These are phyloP conservation scores for Fomes fomentarius DNA, from an alignment of 1,284 basidiomycete species.

Conservation along the genomic window DNA sequence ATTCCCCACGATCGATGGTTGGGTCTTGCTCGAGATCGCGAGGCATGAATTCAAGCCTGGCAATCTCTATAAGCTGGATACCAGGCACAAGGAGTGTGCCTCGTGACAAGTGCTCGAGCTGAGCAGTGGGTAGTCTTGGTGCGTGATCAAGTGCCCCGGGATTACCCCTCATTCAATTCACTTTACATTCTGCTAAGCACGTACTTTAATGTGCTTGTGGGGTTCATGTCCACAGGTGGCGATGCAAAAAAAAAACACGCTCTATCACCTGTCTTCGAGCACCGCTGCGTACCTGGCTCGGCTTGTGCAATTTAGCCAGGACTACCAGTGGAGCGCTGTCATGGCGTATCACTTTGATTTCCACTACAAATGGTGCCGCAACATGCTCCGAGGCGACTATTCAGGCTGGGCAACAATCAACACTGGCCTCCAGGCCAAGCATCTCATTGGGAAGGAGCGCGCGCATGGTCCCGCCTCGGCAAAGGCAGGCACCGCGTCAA, in stretches of 20 bases:
- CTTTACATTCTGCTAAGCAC: constrained; percentile 1
- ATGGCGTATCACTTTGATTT: constrained; percentile 9
- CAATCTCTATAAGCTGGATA: constrained; percentile 4
- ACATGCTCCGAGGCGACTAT: constrained; percentile 9
- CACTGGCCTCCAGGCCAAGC: background rate
- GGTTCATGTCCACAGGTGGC: constrained; percentile 1
- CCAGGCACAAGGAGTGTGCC: background rate
- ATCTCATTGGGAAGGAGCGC: constrained; percentile 1
- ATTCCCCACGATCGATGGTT: constrained; percentile 4
- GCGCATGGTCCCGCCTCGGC: background rate
- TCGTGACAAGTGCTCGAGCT: background rate
- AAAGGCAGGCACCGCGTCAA: background rate
- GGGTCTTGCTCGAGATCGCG: constrained; percentile 5
- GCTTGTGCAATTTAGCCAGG: constrained; percentile 3
- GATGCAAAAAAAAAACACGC: background rate
- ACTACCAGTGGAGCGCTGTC: constrained; percentile 10
- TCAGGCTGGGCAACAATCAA: constrained; percentile 9
- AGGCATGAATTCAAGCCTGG: constrained; percentile 7
- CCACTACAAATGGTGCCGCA: constrained; percentile 6
- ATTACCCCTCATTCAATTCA: constrained; percentile 8
- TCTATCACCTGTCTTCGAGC: background rate
- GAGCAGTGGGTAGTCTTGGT: constrained; percentile 1
- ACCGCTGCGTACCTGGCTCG: background rate
- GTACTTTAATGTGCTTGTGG: constrained; percentile 2
- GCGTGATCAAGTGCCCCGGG: background rate